A percentile compares a stretch with the other conserved stretches of the same genome.
Conservation (phyloP, 208 protist species). For the Vickermania ingenoplastis region DNA sequence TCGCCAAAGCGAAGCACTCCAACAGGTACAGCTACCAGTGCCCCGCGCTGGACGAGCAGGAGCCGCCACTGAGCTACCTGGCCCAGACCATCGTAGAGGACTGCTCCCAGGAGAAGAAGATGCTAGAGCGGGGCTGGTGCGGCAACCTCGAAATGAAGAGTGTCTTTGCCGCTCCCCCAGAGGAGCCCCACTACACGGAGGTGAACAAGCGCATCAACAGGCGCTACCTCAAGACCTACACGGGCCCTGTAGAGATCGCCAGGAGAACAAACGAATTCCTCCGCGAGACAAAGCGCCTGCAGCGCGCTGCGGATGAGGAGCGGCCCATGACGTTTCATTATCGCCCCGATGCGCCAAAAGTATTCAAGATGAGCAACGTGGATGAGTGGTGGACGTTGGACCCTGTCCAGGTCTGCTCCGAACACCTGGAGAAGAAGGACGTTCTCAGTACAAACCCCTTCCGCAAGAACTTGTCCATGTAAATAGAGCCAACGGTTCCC, state of each 20-base stretch:
- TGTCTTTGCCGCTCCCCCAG: conserved; percentile 6
- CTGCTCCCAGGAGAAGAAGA: conserved; percentile 21
- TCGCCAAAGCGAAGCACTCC: conserved; percentile 16
- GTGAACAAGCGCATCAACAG: conserved; percentile 16
- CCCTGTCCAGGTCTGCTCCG: conserved; percentile 29
- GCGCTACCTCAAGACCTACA: conserved; percentile 24
- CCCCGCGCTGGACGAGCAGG: conserved; percentile 13
- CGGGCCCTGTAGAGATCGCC: conserved; percentile 24
- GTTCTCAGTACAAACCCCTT: conserved; percentile 23
- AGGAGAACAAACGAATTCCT: conserved; percentile 17
- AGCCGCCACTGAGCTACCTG: conserved; percentile 34
- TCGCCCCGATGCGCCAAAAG: conserved; percentile 13
- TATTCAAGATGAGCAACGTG: conserved; percentile 80
- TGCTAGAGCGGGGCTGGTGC: conserved; percentile 27
- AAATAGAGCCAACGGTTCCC: too few relatives aligned
- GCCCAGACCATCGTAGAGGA: conserved; percentile 30
- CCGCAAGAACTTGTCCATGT: neutral
- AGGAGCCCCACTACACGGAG: conserved; percentile 16
- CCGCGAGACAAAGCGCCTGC: conserved; percentile 11
- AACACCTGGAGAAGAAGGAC: conserved; percentile 13
- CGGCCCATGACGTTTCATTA: conserved; percentile 16
- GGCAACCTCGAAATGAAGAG: conserved; percentile 18
- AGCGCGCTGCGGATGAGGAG: conserved; percentile 12
- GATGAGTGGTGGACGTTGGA: conserved; percentile 67
- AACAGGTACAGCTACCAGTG: conserved; percentile 28